Percentiles rank a stretch among this genome's conserved stretches.
phyloP scores from a whole-genome alignment of 305 asterid genomes.

The Fraxinus nigra region DNA sequence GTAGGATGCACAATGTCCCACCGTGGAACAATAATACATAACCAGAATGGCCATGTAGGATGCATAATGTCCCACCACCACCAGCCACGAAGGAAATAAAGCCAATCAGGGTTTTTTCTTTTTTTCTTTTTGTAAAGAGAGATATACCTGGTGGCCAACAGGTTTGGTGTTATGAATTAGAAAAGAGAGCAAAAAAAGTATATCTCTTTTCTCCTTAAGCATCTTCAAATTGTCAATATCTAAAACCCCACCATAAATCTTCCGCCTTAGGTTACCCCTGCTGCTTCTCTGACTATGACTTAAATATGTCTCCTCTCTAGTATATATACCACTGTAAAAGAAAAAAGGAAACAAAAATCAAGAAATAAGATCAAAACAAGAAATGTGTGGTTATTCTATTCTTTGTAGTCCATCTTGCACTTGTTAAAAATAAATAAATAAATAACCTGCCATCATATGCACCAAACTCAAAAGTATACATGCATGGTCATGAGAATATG shows the following conservation, averaged over 20 bases:
- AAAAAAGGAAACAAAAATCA: not conserved
- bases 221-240: conserved; percentile 64
- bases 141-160: conserved; percentile 89
- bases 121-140: conserved; percentile 2
- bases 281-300: conserved; percentile 39
- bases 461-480: not conserved
- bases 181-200: conserved; percentile 71
- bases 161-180: conserved; percentile 90
- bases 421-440: not conserved
- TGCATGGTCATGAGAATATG: not conserved
- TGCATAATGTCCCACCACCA: not conserved
- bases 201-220: conserved; percentile 75
- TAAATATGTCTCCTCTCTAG: conserved; percentile 43
- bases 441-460: not conserved
- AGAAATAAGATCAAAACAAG: conserved; percentile 2
- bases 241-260: conserved; percentile 58
- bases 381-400: not conserved
- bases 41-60: not conserved
- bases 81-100: not conserved
- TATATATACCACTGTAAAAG: conserved; percentile 26
- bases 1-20: not conserved
- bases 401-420: not conserved
- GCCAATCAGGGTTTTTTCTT: not conserved
- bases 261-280: conserved; percentile 46
- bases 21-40: not conserved